Conservation (phyloP, 306 rosid genomes). For the Lablab purpureus region DNA sequence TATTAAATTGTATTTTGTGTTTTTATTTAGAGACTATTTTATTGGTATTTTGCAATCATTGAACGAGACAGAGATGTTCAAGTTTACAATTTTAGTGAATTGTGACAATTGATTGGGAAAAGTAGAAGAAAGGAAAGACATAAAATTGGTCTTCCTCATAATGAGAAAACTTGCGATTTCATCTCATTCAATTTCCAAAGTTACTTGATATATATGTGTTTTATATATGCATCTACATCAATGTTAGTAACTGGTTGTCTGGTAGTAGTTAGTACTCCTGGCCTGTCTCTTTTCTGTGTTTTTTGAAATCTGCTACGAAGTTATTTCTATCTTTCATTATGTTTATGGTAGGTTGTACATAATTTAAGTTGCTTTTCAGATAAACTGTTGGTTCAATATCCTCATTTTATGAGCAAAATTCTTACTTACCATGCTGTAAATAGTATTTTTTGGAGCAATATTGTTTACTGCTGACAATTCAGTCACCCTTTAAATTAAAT, state of each 20-base stretch:
- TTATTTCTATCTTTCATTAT: constrained; percentile 1
- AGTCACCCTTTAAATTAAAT: constrained; percentile 33
- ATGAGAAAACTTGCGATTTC: not conserved
- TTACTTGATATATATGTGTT: not conserved
- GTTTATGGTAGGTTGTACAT: constrained; percentile 2
- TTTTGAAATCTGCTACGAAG: constrained; percentile 13
- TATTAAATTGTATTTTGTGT: not conserved
- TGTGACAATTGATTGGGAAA: not conserved
- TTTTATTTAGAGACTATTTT: not conserved
- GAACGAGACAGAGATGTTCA: not conserved
- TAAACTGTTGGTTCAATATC: constrained; percentile 7
- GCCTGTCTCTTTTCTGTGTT: not conserved
- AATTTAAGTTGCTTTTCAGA: constrained; percentile 16
- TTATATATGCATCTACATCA: not conserved
- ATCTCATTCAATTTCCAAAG: constrained; percentile 22
- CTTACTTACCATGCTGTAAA: constrained; percentile 22
- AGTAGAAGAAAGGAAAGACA: not conserved
- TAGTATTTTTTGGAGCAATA: constrained; percentile 23
- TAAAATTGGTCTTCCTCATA: not conserved
- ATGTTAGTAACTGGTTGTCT: not conserved
- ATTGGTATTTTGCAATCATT: constrained; percentile 6
- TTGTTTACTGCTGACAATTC: constrained; percentile 44
- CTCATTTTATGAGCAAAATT: constrained; percentile 14
- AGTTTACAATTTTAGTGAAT: constrained; percentile 13
- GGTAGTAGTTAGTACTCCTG: not conserved